phyloP scores from a whole-genome alignment of 148 eudicot genomes.

The Vaccinium darrowii region DNA sequence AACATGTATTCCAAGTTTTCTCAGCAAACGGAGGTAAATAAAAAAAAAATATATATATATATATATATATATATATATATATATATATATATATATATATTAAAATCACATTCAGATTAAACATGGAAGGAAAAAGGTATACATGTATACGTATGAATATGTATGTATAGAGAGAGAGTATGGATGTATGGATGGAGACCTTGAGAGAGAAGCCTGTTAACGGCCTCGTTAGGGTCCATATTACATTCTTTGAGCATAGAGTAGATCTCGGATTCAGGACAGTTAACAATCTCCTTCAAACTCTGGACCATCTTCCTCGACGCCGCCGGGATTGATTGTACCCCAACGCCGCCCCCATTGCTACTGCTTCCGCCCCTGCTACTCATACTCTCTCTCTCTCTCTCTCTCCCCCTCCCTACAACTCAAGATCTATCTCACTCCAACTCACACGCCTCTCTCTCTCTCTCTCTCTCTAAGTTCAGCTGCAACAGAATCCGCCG shows the following conservation, averaged over 20 bases:
- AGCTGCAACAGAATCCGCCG: constrained; percentile 3
- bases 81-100: no score
- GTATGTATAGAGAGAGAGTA: not conserved
- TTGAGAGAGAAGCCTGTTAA: constrained; percentile 79
- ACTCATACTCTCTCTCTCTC: not conserved
- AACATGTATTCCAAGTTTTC: not conserved
- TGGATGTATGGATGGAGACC: constrained; percentile 31
- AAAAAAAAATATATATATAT: no score
- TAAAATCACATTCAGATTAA: constrained; percentile 9
- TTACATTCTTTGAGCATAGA: constrained; percentile 83
- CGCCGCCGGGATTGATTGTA: constrained; percentile 53
- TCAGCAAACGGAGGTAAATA: not conserved
- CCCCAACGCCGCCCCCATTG: constrained; percentile 31
- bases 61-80: no score
- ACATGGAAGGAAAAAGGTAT: not conserved
- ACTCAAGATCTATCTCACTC: not conserved
- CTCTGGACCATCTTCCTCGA: constrained; percentile 69
- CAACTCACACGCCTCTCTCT: not conserved
- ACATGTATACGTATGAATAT: not conserved
- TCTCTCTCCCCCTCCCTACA: not conserved
- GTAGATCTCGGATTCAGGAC: constrained; percentile 87
- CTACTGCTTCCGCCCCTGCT: constrained; percentile 22
- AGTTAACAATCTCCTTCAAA: constrained; percentile 84
- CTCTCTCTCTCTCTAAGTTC: constrained; percentile 12
- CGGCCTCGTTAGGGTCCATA: constrained; percentile 96